Evolutionary conservation across 1,139 yeast genomes (phyloP), one percentile per base, ranked within the genome.

Genomic region (Pichia sp.): DNA sequence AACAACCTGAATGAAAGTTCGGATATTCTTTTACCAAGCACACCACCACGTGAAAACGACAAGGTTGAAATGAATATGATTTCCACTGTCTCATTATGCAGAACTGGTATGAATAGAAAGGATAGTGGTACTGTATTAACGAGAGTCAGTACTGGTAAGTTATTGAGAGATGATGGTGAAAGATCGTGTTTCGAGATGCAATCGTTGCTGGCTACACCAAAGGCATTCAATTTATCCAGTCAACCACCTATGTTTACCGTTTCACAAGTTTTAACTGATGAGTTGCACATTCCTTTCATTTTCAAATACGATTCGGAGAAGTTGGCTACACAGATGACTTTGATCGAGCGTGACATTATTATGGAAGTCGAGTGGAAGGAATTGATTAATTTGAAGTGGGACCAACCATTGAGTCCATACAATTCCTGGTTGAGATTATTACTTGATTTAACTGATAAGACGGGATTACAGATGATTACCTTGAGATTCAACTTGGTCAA

Each of bases 341-440:
- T 86, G 45, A 86, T 93, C 55, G 99, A 93, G 63, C 74, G 83
- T 47, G 98, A 91, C 64, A 79, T 91, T 45, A 66, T 91, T 32
- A 77, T 81, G 46, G 96, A 89, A 58, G 77, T 93, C 40, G 98
- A 91, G 64, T 91, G 98, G 98, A 84, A 83, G 60, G 96, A 89
- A 58, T 72, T 91, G 45, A 75, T 91, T 46, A 94, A 89, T 57
- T 69, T 87, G 55, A 76, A 81, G 49, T 86, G 96, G 90, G 78
- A 78, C 53, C 77, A 78, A 51, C 79, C 81, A 37, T 68, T 86
- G 39, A 76, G 75, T 2, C 85, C 91, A 0, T 83, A 83, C n/a
- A 83, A 82, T 54, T 85, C 94, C 60, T 93, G 99, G 99, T 69
- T 90, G 27, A 86, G 83, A 56, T 75, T 88, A 33, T 70, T 91